These are phyloP conservation scores for Puccinia horiana DNA, from an alignment of 1,284 basidiomycete species.

Conservation along the genomic window DNA sequence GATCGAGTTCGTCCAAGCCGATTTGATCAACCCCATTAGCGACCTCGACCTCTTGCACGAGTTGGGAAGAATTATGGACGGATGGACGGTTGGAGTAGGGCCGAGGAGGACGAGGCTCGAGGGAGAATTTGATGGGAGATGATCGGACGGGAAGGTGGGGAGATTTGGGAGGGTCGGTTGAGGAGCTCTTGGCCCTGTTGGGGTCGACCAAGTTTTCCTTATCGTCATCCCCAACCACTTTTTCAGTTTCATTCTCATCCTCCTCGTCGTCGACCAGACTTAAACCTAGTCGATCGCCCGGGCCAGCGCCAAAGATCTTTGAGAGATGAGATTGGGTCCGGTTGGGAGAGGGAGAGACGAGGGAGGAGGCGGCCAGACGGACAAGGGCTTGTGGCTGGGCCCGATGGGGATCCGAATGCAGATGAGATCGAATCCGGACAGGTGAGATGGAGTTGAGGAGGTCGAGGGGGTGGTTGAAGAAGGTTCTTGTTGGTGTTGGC, in stretches of 20 bases:
- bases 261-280: background rate
- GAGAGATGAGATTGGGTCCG: conserved; percentile 6
- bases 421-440: conserved; percentile 2
- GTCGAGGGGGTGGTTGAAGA: conserved; percentile 9
- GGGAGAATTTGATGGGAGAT: background rate
- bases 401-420: background rate
- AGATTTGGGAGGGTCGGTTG: background rate
- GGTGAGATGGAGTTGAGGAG: conserved; percentile 14
- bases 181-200: background rate
- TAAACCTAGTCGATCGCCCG: too few relatives aligned
- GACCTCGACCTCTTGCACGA: background rate
- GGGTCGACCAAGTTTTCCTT: background rate
- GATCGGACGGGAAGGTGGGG: background rate
- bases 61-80: background rate
- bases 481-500: background rate
- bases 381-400: background rate
- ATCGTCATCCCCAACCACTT: background rate
- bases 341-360: conserved; percentile 23
- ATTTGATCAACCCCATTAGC: background rate
- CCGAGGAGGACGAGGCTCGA: background rate
- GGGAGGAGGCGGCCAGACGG: background rate
- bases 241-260: background rate
- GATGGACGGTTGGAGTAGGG: background rate
- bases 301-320: background rate
- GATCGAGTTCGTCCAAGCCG: conserved; percentile 8